Evolutionary conservation across 2,329 filamentous ascomycete species (phyloP).

Genomic region (Graphiopsis chlorocephala): DNA sequence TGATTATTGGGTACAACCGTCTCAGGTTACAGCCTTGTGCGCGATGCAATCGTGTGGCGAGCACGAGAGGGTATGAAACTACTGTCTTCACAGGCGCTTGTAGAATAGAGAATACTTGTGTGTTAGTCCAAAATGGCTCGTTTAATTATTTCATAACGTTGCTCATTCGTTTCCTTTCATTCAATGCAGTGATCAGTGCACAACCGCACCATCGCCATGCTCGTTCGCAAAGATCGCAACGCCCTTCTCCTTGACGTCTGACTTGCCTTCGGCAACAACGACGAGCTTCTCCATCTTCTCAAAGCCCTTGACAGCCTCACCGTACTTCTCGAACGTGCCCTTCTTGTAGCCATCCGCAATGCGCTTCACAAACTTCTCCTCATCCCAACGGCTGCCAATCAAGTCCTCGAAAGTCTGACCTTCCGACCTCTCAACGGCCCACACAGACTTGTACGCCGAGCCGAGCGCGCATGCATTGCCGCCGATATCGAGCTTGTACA

Average conservation of each 20-base stretch:
- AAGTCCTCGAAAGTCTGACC: slow-evolving; percentile 76
- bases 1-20: neutral
- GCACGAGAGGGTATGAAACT: neutral
- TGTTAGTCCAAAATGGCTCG: neutral
- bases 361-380: slow-evolving; percentile 77
- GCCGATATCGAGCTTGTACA: slow-evolving; percentile 90
- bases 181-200: neutral
- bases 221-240: slow-evolving; percentile 17
- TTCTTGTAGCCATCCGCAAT: slow-evolving; percentile 78
- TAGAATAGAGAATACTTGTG: neutral
- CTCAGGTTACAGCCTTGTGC: neutral
- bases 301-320: slow-evolving; percentile 71
- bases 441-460: slow-evolving; percentile 92
- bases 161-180: neutral
- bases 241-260: slow-evolving; percentile 16
- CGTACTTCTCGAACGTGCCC: slow-evolving; percentile 74
- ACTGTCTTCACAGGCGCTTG: neutral
- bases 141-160: neutral
- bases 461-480: slow-evolving; percentile 93
- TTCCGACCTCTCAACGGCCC: slow-evolving; percentile 70
- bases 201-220: neutral
- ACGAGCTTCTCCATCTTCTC: slow-evolving; percentile 70
- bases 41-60: neutral
- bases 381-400: slow-evolving; percentile 79
- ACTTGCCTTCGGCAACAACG: slow-evolving; percentile 39